Percentiles rank a stretch among this genome's conserved stretches.
These are phyloP conservation scores for Boletus patriciae DNA, from an alignment of 768 basidiomycete genomes.

Conservation along the genomic window DNA sequence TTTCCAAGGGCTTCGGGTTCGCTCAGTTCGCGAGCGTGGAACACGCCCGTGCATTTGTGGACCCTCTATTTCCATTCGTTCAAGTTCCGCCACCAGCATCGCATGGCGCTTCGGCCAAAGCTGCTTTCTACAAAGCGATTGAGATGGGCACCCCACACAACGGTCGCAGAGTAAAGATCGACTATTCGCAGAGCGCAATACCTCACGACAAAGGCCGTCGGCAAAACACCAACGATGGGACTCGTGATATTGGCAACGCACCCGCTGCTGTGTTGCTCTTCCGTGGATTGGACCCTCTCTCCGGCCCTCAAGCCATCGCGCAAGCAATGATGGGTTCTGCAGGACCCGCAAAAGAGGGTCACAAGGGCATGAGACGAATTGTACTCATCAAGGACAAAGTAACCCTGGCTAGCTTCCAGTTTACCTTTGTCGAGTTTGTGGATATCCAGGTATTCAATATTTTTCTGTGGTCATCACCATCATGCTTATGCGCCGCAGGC, in stretches of 20 bases:
- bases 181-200: constrained; percentile 86
- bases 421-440: constrained; percentile 90
- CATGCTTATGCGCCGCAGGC: constrained; percentile 49
- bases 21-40: constrained; percentile 87
- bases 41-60: constrained; percentile 88
- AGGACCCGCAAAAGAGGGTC: constrained; percentile 73
- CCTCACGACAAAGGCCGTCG: constrained; percentile 67
- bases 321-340: constrained; percentile 81
- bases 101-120: constrained; percentile 75
- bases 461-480: neutral
- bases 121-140: constrained; percentile 71
- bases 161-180: constrained; percentile 90
- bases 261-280: constrained; percentile 84
- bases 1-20: constrained; percentile 95
- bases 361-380: constrained; percentile 84
- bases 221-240: constrained; percentile 85
- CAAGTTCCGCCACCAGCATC: constrained; percentile 90
- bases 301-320: constrained; percentile 84
- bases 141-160: constrained; percentile 70
- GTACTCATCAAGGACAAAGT: constrained; percentile 87
- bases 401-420: constrained; percentile 87
- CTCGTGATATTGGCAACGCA: constrained; percentile 89
- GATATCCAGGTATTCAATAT: constrained; percentile 64
- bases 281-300: constrained; percentile 85
- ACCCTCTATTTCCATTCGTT: constrained; percentile 87